Percentiles rank a stretch among this genome's conserved stretches.
Evolutionary conservation across 2,329 filamentous ascomycete species (phyloP).

Genomic region (Aspergillaceae sp.): DNA sequence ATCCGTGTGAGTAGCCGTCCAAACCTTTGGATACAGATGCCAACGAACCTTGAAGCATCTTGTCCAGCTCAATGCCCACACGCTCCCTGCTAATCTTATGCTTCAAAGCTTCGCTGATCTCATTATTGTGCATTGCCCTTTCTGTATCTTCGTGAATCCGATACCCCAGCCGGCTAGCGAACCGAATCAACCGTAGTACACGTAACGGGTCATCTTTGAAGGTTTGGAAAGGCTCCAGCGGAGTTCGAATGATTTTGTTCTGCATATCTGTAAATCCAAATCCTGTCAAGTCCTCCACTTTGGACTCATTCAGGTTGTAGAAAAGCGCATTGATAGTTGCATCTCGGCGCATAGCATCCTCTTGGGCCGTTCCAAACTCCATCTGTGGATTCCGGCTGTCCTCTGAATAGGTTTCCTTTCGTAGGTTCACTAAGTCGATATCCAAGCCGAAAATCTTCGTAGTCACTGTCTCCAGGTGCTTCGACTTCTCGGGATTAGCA

Average conservation of each 20-base stretch:
- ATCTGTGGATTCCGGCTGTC: constrained; percentile 83
- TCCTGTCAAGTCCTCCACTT: constrained; percentile 77
- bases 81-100: constrained; percentile 88
- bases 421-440: constrained; percentile 86
- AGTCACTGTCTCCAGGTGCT: constrained; percentile 87
- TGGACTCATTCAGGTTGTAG: constrained; percentile 75
- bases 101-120: constrained; percentile 70
- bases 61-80: constrained; percentile 78
- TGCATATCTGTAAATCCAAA: constrained; percentile 66
- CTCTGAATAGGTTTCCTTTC: constrained; percentile 84
- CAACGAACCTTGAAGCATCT: constrained; percentile 67
- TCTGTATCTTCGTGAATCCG: constrained; percentile 62
- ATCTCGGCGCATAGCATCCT: constrained; percentile 83
- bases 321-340: constrained; percentile 94
- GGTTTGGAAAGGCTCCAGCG: constrained; percentile 78
- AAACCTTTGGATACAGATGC: constrained; percentile 1
- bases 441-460: constrained; percentile 78
- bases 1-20: not conserved
- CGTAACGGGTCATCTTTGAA: constrained; percentile 91
- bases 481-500: constrained; percentile 90
- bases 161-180: constrained; percentile 78
- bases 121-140: constrained; percentile 64
- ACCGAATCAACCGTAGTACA: constrained; percentile 77
- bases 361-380: constrained; percentile 85
- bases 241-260: constrained; percentile 67